Base-by-base conservation (phyloP, 2,329 filamentous ascomycete species). In the Trichophyton benhamiae region DNA sequence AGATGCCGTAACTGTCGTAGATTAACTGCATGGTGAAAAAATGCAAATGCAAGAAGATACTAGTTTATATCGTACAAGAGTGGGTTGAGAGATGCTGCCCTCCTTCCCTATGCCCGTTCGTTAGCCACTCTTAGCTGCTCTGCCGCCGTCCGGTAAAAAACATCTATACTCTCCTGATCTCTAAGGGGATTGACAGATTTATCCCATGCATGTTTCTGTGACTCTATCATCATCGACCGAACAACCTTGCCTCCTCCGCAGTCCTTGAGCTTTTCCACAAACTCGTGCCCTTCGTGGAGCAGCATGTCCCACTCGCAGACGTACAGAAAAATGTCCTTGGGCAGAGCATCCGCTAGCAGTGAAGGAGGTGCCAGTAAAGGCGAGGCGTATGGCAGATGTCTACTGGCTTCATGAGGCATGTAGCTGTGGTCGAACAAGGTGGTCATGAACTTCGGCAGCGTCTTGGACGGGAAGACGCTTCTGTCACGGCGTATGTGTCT, bases 281-380 rank as follows among this genome's bases (percentile, higher is more conserved):
- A 79, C 1, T 65, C 63, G 64, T 77, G 73, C 4, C 82, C 83
- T 68, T 86, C 83, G 13, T 79, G 78, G n/a, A 85, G 75, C 13
- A 86, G 73, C 83, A 86, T 86, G 68, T 86, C 83, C 80, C 81
- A 86, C 68, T 86, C 83, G 69, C 83, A 86, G 49, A 82, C 80
- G 68, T 82, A 83, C 65, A 86, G 72, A 62, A 84, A 82, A 55
- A 86, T 79, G 62, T 85, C 79, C n/a, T 80, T 74, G 0, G 83
- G 83, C 0, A 86, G 70, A 1, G 76, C 77, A 22, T 77, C 76
- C 30, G 71, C 67, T n/a, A 86, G 76, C 67, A 83, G 78, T 30
- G 76, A 70, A 20, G 79, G 76, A 0, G 80, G 75, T 1, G 83
- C 83, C 8, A 81, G 77, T 36, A 80, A 80, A 0, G 83, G 83